phyloP scores from a whole-genome alignment of 2,329 filamentous ascomycete species.

The Bertia moriformis region DNA sequence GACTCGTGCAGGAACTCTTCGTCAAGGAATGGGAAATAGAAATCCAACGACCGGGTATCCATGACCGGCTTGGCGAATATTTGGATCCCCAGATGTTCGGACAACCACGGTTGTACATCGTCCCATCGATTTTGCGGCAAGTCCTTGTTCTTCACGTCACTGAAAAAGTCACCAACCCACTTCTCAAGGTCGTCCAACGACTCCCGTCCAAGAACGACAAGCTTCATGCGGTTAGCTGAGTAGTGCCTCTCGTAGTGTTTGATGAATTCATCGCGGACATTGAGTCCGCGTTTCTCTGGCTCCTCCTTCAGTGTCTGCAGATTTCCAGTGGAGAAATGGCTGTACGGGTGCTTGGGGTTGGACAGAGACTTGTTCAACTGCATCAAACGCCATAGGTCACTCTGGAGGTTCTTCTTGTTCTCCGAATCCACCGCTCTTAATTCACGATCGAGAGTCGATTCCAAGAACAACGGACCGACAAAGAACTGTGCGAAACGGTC shows the following conservation, averaged over 20 bases:
- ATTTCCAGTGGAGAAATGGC: constrained; percentile 62
- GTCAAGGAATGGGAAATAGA: constrained; percentile 56
- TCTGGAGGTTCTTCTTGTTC: constrained; percentile 69
- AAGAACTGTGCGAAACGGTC: constrained; percentile 68
- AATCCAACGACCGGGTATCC: constrained; percentile 50
- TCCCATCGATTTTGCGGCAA: constrained; percentile 54
- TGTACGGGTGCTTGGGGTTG: constrained; percentile 56
- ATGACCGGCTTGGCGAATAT: constrained; percentile 62
- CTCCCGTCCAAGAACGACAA: constrained; percentile 56
- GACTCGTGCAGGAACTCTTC: constrained; percentile 54
- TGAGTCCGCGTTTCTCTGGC: constrained; percentile 50
- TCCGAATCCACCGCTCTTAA: constrained; percentile 62
- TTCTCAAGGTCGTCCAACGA: constrained; percentile 49
- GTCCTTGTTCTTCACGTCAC: constrained; percentile 53
- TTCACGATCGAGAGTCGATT: constrained; percentile 57
- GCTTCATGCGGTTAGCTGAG: constrained; percentile 62
- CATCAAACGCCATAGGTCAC: constrained; percentile 56
- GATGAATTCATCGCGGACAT: constrained; percentile 60
- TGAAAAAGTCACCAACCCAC: constrained; percentile 57
- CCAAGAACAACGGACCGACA: constrained; percentile 55
- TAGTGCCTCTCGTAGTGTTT: constrained; percentile 60
- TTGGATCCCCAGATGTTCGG: constrained; percentile 46
- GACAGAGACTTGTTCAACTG: constrained; percentile 58
- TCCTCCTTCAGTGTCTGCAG: constrained; percentile 56
- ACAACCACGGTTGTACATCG: constrained; percentile 39